Base-by-base conservation (phyloP, 2,329 filamentous ascomycete genomes). In the Aspergillus felis region DNA sequence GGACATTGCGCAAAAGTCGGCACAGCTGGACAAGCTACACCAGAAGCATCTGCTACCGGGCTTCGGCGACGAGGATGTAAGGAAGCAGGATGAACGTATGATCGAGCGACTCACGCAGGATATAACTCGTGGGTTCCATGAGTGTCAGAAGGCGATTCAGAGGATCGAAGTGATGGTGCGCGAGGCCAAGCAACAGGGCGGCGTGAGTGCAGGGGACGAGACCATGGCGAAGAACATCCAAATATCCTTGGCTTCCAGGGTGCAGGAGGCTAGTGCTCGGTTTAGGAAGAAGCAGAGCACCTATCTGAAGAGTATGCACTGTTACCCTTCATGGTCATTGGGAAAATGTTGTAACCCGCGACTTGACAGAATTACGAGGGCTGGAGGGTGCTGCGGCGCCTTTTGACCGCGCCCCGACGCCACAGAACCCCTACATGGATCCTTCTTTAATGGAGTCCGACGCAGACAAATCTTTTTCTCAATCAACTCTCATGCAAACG, bases 251-350 rank as follows among this genome's bases (percentile, higher is more conserved):
- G 94, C 94, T 0, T 82, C 90, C 1, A 83, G 91, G 60, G 91
- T 97, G 0, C 92, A 97, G 74, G 92, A 97, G 66, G 88, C 91
- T 50, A 97, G 92, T 78, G 89, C 94, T 29, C 83, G 84, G 61
- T 99, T 99, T 73, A 85, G 94, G 68, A 99, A 97, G 82, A 97
- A 97, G 79, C 94, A 99, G 79, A 93, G 92, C 71, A 89, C 88
- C 53, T 99, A 99, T 76, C 77, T 99, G 54, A 97, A 95, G 77
- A 97, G 92, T 96, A 80, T 68, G 78, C 65, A 38, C 17, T 42
- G 14, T 28, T 27, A 24, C 27, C 25, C 47, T 28, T 46, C 22
- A 28, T 27, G 14, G n/a, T 17, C 38, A 53, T 25, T 27, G n/a
- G n/a, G 20, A 27, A 24, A 42, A 25, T 35, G 32, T 50, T 51